These are phyloP conservation scores for Metroxylon sagu DNA, from an alignment of 176 grass and related monocot species.

Conservation along the genomic window DNA sequence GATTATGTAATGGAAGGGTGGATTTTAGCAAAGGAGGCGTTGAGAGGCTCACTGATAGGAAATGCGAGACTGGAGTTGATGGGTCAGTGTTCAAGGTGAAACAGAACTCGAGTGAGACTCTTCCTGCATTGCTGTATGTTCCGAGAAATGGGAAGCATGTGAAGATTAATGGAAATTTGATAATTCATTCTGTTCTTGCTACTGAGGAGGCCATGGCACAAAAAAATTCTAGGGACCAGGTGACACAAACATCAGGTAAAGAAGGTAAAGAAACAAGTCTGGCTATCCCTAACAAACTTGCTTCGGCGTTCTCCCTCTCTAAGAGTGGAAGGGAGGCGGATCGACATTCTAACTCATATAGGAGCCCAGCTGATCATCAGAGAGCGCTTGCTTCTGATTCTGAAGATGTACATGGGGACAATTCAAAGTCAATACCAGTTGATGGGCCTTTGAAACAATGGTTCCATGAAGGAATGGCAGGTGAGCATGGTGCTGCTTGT, in stretches of 20 bases:
- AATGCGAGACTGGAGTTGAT: constrained; percentile 18
- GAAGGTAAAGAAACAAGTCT: constrained; percentile 51
- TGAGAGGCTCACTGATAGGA: constrained; percentile 6
- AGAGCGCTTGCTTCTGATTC: constrained; percentile 20
- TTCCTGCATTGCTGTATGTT: constrained; percentile 88
- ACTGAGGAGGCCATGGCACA: constrained; percentile 77
- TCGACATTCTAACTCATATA: constrained; percentile 20
- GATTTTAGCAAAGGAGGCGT: neutral
- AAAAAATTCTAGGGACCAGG: constrained; percentile 15
- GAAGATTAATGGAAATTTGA: constrained; percentile 93
- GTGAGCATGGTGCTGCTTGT: constrained; percentile 20
- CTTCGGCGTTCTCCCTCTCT: constrained; percentile 16
- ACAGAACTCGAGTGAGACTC: constrained; percentile 53
- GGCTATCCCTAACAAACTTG: constrained; percentile 49
- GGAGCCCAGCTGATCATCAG: neutral
- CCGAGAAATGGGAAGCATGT: constrained; percentile 99
- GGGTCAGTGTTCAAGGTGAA: constrained; percentile 7
- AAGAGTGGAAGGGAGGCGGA: constrained; percentile 37
- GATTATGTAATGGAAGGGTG: constrained; percentile 12
- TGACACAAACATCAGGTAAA: constrained; percentile 24
- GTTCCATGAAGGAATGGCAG: constrained; percentile 98
- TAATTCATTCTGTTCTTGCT: constrained; percentile 92
- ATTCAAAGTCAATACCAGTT: constrained; percentile 22
- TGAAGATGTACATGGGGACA: constrained; percentile 26
- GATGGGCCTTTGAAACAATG: constrained; percentile 79